These are phyloP conservation scores for Croton laevigatus DNA, from an alignment of 441 rosid genomes.

Conservation along the genomic window DNA sequence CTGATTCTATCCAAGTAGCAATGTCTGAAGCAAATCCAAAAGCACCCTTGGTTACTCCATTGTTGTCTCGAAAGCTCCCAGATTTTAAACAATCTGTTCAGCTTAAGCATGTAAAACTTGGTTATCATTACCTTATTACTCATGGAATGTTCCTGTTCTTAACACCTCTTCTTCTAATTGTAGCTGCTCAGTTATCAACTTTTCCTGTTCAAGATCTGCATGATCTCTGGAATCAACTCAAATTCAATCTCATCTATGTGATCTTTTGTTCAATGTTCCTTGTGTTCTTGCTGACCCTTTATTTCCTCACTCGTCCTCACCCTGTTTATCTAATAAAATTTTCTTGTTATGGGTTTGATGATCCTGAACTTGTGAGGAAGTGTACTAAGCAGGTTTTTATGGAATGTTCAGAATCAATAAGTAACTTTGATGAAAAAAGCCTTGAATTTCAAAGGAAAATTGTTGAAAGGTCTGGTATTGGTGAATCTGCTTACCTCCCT, in stretches of 20 bases:
- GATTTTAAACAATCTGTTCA: constrained; percentile 46
- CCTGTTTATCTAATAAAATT: constrained; percentile 72
- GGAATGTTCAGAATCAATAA: constrained; percentile 51
- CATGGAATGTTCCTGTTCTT: constrained; percentile 47
- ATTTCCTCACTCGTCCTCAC: constrained; percentile 42
- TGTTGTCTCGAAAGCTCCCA: constrained; percentile 27
- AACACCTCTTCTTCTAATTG: constrained; percentile 32
- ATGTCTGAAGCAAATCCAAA: constrained; percentile 32
- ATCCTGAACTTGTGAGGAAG: constrained; percentile 35
- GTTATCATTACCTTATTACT: constrained; percentile 43
- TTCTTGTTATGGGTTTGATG: constrained; percentile 65
- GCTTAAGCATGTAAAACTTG: constrained; percentile 48
- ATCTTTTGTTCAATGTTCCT: constrained; percentile 30
- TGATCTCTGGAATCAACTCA: constrained; percentile 45
- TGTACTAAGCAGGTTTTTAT: constrained; percentile 54
- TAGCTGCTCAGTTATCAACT: constrained; percentile 46
- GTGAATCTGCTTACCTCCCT: constrained; percentile 66
- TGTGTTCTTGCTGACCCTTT: constrained; percentile 36
- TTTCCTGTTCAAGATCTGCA: constrained; percentile 38
- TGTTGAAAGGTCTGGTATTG: constrained; percentile 59
- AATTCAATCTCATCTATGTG: constrained; percentile 36
- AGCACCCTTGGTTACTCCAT: constrained; percentile 22
- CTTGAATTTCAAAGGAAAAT: constrained; percentile 66
- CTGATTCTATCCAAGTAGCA: neutral
- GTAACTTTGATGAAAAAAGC: constrained; percentile 49